These are phyloP conservation scores for Dictyostelium purpureum DNA, from an alignment of 78 protist species.

Conservation along the genomic window DNA sequence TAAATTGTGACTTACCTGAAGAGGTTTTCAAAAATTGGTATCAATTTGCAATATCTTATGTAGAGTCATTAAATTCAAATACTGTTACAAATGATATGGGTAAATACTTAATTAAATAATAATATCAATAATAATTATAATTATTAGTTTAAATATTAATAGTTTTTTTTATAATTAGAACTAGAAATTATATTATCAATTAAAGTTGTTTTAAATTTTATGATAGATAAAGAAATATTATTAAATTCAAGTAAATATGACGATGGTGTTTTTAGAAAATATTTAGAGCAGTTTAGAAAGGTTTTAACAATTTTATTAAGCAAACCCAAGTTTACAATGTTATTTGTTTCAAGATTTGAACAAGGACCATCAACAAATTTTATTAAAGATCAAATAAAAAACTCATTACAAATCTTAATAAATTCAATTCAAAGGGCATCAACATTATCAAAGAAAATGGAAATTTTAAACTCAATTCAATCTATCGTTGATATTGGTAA, in stretches of 20 bases:
- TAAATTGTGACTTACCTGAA: not conserved
- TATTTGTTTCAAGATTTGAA: not conserved
- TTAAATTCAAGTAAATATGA: not conserved
- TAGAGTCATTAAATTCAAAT: not conserved
- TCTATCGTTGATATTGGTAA: not conserved
- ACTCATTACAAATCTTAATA: not conserved
- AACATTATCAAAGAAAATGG: not conserved
- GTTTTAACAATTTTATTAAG: not conserved
- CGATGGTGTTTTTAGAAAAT: not conserved
- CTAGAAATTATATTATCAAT: not conserved
- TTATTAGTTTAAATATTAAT: not conserved
- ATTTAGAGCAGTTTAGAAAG: conserved; percentile 13
- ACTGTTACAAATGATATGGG: not conserved
- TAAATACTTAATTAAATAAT: not conserved
- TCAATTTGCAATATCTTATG: conserved; percentile 7
- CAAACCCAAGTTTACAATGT: conserved; percentile 7
- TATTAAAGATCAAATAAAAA: not conserved
- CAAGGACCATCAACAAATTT: not conserved
- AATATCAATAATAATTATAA: not conserved
- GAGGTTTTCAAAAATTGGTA: not conserved
- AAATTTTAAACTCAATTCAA: not conserved
- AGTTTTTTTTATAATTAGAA: not conserved
- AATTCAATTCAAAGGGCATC: not conserved
- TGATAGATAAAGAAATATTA: not conserved
- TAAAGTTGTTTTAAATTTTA: not conserved